phyloP scores from a whole-genome alignment of 805 yeast species.

The Lipomyces yamadae region DNA sequence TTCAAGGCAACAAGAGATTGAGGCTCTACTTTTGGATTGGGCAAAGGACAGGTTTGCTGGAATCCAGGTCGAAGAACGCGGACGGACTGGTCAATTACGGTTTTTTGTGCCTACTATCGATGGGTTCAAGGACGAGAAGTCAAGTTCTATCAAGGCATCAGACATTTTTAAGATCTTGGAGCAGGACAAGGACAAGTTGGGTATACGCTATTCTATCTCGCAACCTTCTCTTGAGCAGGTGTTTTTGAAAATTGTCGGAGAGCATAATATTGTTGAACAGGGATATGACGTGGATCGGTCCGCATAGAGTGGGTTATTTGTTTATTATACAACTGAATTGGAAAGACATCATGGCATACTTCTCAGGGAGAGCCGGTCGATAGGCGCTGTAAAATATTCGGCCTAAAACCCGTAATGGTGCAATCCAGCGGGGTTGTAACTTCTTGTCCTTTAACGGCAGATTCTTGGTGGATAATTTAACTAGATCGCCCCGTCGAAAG shows the following conservation, averaged over 20 bases:
- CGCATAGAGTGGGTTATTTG: too few relatives aligned
- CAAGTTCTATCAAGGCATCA: slow-evolving; percentile 19
- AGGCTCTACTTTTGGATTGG: slow-evolving; percentile 12
- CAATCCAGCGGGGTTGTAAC: too few relatives aligned
- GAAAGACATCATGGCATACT: too few relatives aligned
- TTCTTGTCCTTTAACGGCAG: too few relatives aligned
- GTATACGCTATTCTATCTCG: slow-evolving; percentile 40
- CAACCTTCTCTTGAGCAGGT: slow-evolving; percentile 44
- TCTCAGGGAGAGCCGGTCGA: background rate
- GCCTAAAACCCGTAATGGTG: too few relatives aligned
- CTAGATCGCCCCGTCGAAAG: too few relatives aligned
- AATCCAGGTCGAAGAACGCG: slow-evolving; percentile 16
- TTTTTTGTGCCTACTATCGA: slow-evolving; percentile 25
- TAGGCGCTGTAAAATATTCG: background rate
- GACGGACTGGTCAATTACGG: slow-evolving; percentile 39
- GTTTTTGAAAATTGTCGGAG: slow-evolving; percentile 43
- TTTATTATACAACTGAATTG: too few relatives aligned
- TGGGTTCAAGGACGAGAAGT: background rate
- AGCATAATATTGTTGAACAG: slow-evolving; percentile 41
- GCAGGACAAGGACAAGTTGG: slow-evolving; percentile 1
- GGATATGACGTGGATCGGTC: slow-evolving; percentile 26
- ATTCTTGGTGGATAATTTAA: too few relatives aligned
- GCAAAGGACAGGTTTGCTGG: slow-evolving; percentile 34
- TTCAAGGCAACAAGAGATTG: background rate
- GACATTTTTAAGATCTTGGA: slow-evolving; percentile 22